Evolutionary conservation across 2,329 filamentous ascomycete species (phyloP).

Genomic region (Mariannaea sp.): DNA sequence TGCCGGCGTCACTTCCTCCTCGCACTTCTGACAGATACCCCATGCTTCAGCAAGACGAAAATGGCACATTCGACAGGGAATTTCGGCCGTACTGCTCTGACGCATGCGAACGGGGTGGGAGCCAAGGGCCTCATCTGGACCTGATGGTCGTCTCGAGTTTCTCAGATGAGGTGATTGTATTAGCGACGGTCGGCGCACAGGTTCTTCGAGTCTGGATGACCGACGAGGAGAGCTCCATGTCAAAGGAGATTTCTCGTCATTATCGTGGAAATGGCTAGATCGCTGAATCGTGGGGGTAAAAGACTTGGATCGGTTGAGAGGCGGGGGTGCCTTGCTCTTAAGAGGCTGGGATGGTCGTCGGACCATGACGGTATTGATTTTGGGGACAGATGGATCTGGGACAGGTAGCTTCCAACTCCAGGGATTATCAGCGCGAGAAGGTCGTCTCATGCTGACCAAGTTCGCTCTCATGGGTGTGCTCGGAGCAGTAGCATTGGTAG

Average conservation of each 20-base stretch:
- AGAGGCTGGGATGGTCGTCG: conserved; percentile 3
- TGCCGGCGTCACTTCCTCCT: conserved; percentile 25
- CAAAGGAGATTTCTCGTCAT: neutral
- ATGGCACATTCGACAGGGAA: conserved; percentile 31
- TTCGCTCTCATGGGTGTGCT: conserved; percentile 5
- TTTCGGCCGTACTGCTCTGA: conserved; percentile 31
- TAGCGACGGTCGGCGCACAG: neutral
- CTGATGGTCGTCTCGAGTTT: conserved; percentile 24
- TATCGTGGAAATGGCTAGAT: neutral
- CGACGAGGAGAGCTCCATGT: neutral
- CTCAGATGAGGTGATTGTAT: neutral
- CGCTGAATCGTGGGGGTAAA: neutral
- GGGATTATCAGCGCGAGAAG: conserved; percentile 15
- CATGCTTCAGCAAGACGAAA: conserved; percentile 31
- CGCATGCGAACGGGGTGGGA: conserved; percentile 34
- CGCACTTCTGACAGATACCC: conserved; percentile 32
- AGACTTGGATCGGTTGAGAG: neutral
- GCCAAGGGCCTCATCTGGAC: conserved; percentile 26
- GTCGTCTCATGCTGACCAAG: conserved; percentile 12
- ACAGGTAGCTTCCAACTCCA: conserved; percentile 17
- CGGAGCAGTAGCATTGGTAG: neutral
- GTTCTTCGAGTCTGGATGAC: neutral
- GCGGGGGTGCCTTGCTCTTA: neutral
- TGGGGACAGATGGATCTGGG: conserved; percentile 11
- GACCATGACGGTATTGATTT: conserved; percentile 19